phyloP scores from a whole-genome alignment of 306 rosid genomes.

The Begonia masoniana region DNA sequence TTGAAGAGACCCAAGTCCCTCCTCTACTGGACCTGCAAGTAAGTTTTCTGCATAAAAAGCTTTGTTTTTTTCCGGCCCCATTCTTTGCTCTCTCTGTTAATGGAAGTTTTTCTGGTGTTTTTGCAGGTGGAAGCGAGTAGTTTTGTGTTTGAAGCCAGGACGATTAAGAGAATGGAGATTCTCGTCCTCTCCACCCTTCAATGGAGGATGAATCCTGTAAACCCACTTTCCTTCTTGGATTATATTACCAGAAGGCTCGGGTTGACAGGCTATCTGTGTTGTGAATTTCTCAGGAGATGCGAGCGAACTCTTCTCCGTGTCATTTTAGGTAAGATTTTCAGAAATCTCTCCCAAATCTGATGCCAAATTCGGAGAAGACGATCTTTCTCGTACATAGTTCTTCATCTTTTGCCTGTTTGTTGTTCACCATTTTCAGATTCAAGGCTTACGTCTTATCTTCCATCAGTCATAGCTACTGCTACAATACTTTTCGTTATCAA shows the following conservation, averaged over 20 bases:
- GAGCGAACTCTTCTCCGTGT: slow-evolving; percentile 35
- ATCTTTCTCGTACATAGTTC: not conserved
- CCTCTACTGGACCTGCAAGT: slow-evolving; percentile 64
- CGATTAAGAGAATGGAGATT: slow-evolving; percentile 74
- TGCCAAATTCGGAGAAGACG: no score
- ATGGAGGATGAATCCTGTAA: slow-evolving; percentile 86
- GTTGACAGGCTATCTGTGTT: slow-evolving; percentile 38
- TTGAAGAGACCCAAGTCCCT: slow-evolving; percentile 83
- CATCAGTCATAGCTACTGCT: slow-evolving; percentile 70
- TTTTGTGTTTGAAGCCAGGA: slow-evolving; percentile 62
- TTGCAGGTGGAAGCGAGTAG: slow-evolving; percentile 55
- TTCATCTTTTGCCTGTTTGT: not conserved
- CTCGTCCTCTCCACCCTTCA: slow-evolving; percentile 77
- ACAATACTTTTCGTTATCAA: slow-evolving; percentile 63
- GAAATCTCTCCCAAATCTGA: not conserved
- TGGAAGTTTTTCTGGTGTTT: not conserved
- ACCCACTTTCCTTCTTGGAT: slow-evolving; percentile 71
- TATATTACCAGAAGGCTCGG: slow-evolving; percentile 54
- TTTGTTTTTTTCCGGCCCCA: not conserved
- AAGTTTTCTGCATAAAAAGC: slow-evolving; percentile 8
- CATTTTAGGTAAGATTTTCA: slow-evolving; percentile 33
- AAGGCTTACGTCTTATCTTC: slow-evolving; percentile 46
- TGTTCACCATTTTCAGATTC: slow-evolving; percentile 27
- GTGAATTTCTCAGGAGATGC: slow-evolving; percentile 52
- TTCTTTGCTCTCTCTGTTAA: not conserved